These are phyloP conservation scores for Talaromyces trachyspermus DNA, from an alignment of 495 filamentous ascomycete species.

Conservation along the genomic window DNA sequence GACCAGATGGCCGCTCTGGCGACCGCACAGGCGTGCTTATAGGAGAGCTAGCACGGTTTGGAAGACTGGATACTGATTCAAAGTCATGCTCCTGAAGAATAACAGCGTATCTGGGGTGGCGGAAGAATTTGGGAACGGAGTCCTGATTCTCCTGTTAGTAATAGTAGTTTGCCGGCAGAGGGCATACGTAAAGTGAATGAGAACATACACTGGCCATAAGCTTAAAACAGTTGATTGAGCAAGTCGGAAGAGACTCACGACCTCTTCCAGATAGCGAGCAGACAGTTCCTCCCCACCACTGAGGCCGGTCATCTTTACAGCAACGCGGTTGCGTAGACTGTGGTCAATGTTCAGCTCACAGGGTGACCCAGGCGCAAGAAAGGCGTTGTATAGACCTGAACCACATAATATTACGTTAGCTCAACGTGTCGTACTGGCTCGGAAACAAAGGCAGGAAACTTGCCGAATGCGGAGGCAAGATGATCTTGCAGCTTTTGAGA, in stretches of 20 bases:
- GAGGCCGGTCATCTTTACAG: slow-evolving; percentile 78
- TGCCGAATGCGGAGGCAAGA: slow-evolving; percentile 78
- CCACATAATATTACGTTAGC: too few species aligned
- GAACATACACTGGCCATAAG: slow-evolving; percentile 81
- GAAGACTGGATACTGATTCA: slow-evolving; percentile 8
- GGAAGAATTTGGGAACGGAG: slow-evolving; percentile 74
- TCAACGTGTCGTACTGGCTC: background rate
- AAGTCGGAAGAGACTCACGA: slow-evolving; percentile 72
- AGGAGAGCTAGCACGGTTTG: background rate
- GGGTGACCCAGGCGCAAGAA: slow-evolving; percentile 78
- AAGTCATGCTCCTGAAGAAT: slow-evolving; percentile 34
- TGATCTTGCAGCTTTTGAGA: slow-evolving; percentile 76
- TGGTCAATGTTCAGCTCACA: slow-evolving; percentile 91
- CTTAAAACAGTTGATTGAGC: slow-evolving; percentile 79
- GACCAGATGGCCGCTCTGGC: background rate
- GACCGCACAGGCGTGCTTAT: background rate
- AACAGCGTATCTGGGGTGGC: slow-evolving; percentile 57
- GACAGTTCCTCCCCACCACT: slow-evolving; percentile 70
- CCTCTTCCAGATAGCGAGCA: slow-evolving; percentile 71
- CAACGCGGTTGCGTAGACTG: slow-evolving; percentile 72
- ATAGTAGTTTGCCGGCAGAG: too few species aligned
- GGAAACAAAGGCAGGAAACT: slow-evolving; percentile 14
- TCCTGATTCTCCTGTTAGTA: too few species aligned
- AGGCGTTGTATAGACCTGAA: slow-evolving; percentile 81
- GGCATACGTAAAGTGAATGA: too few species aligned